Conservation (phyloP, 2,329 filamentous ascomycete species). For the Fusarium torulosum region DNA sequence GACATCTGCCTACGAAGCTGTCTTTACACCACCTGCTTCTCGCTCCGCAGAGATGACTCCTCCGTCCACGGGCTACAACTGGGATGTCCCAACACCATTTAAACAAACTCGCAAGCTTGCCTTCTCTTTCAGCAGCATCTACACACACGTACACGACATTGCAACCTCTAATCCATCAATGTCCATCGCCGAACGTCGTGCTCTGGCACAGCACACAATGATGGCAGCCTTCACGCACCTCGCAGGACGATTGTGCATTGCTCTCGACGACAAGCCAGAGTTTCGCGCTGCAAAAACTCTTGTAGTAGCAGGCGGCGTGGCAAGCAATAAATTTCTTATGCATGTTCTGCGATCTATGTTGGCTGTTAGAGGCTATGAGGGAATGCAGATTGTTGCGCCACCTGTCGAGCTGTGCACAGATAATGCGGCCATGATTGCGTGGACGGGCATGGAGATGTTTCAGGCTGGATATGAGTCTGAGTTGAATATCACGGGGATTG, state of each 20-base stretch:
- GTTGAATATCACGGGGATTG: conserved; percentile 69
- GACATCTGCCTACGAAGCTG: conserved; percentile 50
- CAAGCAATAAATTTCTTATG: conserved; percentile 83
- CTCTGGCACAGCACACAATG: conserved; percentile 81
- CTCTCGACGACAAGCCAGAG: conserved; percentile 60
- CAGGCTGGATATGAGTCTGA: conserved; percentile 77
- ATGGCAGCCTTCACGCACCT: conserved; percentile 89
- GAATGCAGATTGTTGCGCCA: conserved; percentile 78
- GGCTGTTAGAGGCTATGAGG: conserved; percentile 72
- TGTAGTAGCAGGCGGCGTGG: conserved; percentile 91
- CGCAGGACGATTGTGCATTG: conserved; percentile 78
- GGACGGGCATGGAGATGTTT: conserved; percentile 94
- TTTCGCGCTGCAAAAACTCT: conserved; percentile 67
- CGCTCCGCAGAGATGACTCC: conserved; percentile 69
- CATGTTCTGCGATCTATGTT: conserved; percentile 71
- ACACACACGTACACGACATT: conserved; percentile 65
- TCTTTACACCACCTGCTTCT: conserved; percentile 69
- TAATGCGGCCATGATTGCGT: conserved; percentile 97
- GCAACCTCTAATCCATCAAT: conserved; percentile 57
- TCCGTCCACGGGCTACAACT: conserved; percentile 60
- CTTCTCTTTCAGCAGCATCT: conserved; percentile 80
- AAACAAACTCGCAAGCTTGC: conserved; percentile 67
- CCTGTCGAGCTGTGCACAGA: conserved; percentile 86
- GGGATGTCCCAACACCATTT: conserved; percentile 78
- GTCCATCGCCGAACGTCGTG: conserved; percentile 70